Conservation (phyloP, 1,139 yeast species). For the Entelexis sorbosivorans region DNA sequence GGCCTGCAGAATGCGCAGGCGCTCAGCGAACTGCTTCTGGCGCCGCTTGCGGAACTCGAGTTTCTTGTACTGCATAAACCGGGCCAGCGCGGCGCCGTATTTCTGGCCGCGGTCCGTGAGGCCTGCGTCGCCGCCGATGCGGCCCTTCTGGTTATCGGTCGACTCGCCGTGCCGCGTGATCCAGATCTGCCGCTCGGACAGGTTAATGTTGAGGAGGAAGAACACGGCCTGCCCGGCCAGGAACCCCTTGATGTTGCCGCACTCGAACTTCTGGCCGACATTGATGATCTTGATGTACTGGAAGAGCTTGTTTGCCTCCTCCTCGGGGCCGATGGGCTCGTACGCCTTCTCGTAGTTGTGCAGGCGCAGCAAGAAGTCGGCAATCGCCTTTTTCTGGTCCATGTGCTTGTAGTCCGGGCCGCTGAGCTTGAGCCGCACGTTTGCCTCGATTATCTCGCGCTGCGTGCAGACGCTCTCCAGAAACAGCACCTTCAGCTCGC, state of each 20-base stretch:
- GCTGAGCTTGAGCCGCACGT: constrained; percentile 69
- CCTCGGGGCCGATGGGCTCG: constrained; percentile 72
- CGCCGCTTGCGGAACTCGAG: constrained; percentile 57
- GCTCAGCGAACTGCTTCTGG: constrained; percentile 40
- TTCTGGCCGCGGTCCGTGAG: constrained; percentile 68
- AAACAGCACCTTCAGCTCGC: constrained; percentile 68
- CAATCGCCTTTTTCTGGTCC: constrained; percentile 70
- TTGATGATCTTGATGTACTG: constrained; percentile 93
- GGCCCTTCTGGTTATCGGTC: constrained; percentile 68
- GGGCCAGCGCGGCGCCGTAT: constrained; percentile 60
- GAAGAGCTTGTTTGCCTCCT: constrained; percentile 44
- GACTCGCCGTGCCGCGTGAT: constrained; percentile 92
- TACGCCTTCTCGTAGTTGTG: constrained; percentile 80
- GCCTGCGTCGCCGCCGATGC: constrained; percentile 85
- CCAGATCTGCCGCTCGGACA: constrained; percentile 89
- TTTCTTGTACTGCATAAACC: constrained; percentile 65
- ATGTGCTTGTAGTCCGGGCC: constrained; percentile 89
- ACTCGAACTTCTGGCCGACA: constrained; percentile 86
- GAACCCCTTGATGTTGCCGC: constrained; percentile 84
- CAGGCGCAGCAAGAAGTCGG: constrained; percentile 73
- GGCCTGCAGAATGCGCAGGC: constrained; percentile 29
- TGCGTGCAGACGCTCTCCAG: constrained; percentile 84
- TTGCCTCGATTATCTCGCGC: constrained; percentile 62
- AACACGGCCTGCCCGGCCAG: constrained; percentile 88
- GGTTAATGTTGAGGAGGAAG: constrained; percentile 77